Percentiles rank a stretch among this genome's conserved stretches.
Evolutionary conservation across 1,284 basidiomycete genomes (phyloP).

Genomic region (Phlebopus sp.): DNA sequence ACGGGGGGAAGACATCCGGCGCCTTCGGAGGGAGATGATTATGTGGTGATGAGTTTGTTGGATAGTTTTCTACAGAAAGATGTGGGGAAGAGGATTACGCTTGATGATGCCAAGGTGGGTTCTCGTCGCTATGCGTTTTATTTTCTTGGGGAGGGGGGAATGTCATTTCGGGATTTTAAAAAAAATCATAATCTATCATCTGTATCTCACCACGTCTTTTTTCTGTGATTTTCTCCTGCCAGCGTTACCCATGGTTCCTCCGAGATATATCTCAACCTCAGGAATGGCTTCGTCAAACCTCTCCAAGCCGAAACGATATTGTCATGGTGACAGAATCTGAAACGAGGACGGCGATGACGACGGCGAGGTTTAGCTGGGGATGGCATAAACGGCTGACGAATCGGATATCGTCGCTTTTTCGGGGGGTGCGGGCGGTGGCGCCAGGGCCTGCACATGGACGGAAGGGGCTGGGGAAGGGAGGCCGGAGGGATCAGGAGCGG

Average conservation of each 20-base stretch:
- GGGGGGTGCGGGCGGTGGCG: slow-evolving; percentile 33
- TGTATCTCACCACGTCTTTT: too few species aligned
- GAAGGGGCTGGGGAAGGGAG: slow-evolving; percentile 10
- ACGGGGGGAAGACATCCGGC: slow-evolving; percentile 58
- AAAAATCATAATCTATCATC: too few species aligned
- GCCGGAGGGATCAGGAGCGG: too few species aligned
- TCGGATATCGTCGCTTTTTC: slow-evolving; percentile 48
- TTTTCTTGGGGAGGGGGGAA: too few species aligned
- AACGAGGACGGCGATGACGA: slow-evolving; percentile 72
- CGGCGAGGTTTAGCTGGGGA: slow-evolving; percentile 53
- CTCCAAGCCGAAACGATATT: slow-evolving; percentile 54
- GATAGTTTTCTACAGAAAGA: slow-evolving; percentile 84
- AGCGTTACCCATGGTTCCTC: slow-evolving; percentile 77
- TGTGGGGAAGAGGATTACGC: slow-evolving; percentile 70
- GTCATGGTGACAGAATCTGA: slow-evolving; percentile 80
- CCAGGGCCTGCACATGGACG: slow-evolving; percentile 38
- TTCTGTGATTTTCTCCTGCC: background rate
- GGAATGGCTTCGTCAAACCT: slow-evolving; percentile 80
- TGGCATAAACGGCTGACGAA: slow-evolving; percentile 45
- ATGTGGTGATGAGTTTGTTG: slow-evolving; percentile 70
- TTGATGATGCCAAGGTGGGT: slow-evolving; percentile 82
- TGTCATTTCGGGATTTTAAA: too few species aligned
- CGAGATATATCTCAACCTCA: slow-evolving; percentile 69
- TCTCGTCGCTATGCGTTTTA: too few species aligned
- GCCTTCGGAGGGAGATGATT: slow-evolving; percentile 45